A percentile compares a stretch with the other conserved stretches of the same genome.
Evolutionary conservation across 2,329 filamentous ascomycete species (phyloP).

Genomic region (Pestalotiopsis sp.): DNA sequence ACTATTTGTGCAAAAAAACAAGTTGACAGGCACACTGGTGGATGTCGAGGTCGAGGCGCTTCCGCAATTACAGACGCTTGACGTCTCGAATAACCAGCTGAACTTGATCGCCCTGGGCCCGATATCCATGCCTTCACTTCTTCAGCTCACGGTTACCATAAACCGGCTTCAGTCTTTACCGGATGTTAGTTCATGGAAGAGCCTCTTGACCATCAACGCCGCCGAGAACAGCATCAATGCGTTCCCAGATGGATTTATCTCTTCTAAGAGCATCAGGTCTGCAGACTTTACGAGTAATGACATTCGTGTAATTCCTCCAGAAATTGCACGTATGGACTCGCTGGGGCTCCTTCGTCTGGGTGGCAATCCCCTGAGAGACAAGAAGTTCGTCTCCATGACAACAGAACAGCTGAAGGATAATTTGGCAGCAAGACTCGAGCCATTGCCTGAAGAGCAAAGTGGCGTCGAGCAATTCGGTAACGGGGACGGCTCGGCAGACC

Average conservation of each 20-base stretch:
- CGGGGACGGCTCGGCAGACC: constrained; percentile 26
- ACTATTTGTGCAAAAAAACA: constrained; percentile 76
- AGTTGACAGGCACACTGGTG: constrained; percentile 72
- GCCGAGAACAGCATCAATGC: constrained; percentile 79
- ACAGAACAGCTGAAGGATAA: constrained; percentile 81
- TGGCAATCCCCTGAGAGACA: constrained; percentile 89
- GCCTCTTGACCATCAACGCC: constrained; percentile 71
- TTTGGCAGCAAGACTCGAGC: constrained; percentile 66
- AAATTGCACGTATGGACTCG: constrained; percentile 77
- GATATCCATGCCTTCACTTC: constrained; percentile 70
- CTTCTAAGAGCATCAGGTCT: constrained; percentile 68
- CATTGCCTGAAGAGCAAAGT: constrained; percentile 39
- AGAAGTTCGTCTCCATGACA: constrained; percentile 78
- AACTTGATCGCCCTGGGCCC: constrained; percentile 49
- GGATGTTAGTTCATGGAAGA: constrained; percentile 72
- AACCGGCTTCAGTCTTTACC: constrained; percentile 79
- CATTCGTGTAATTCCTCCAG: constrained; percentile 73
- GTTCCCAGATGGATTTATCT: constrained; percentile 76
- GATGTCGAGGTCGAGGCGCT: constrained; percentile 59
- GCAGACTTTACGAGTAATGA: constrained; percentile 87
- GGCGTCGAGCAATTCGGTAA: constrained; percentile 26
- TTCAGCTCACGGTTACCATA: constrained; percentile 74
- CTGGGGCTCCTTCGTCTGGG: constrained; percentile 75
- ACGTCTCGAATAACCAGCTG: constrained; percentile 78
- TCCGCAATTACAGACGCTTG: constrained; percentile 70